Evolutionary conservation across 2,329 filamentous ascomycete genomes (phyloP), one percentile per base, ranked within the genome.

Genomic region (Annulohypoxylon truncatum): DNA sequence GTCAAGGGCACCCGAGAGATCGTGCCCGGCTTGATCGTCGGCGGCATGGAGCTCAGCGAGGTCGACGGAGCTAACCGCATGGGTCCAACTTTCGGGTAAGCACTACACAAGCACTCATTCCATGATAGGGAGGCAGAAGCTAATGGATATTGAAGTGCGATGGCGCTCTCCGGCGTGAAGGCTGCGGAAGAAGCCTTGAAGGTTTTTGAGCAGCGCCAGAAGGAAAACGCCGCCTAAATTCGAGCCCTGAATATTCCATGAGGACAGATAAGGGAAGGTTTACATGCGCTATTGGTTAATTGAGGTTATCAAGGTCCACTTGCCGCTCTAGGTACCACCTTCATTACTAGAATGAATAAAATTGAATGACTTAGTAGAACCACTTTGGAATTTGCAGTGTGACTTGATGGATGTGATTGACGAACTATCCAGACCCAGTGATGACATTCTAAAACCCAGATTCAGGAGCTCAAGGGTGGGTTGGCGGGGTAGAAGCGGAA

Each of bases 41-140:
- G 94, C 56, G 94, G 94, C 38, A 97, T 97, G 94, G 94, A 97
- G 80, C 83, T 97, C 71, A 92, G 90, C 64, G 94, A 97, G 81
- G 89, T 97, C 29, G 94, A 97, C 75, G 94, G 93, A 15, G 92
- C 93, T 67, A 96, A 96, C 82, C 88, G 94, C 56, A 97, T 97
- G 94, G 94, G 90, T 77, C 76, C 76, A 7, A 77, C 76, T 12
- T 77, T 77, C 18, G 76, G 73, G 70, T 72, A 68, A 69, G 70
- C 64, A 10, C 22, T 20, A 48, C 53, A 28, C 5, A 24, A 26
- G 20, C 9, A 31, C 31, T 31, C 1, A 46, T 35, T 31, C 13
- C 29, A 31, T 31, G 9, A 8, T 31, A 10, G 9, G 7, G n/a
- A 46, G 12, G 2, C 6, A 38, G 29, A 61, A 42, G 29, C 64